Base-by-base conservation (phyloP, 306 rosid species). In the Casuarina equisetifolia region DNA sequence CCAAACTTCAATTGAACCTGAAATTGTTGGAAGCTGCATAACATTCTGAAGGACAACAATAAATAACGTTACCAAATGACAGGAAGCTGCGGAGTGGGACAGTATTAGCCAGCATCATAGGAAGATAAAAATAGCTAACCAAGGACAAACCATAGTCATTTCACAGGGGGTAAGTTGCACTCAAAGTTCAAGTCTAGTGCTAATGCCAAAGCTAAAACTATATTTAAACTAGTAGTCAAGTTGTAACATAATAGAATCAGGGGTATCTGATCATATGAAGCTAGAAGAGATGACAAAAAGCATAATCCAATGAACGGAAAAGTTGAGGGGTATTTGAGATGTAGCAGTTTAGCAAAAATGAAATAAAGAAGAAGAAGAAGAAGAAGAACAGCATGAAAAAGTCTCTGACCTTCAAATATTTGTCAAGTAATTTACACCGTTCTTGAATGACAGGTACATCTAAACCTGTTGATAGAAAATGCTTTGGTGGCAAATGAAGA, bases 1-100 rank as follows among this genome's bases (percentile, higher is more conserved):
- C 98, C 99, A 96, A 70, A 92, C 96, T 90, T 96, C 99, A 86
- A 96, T 91, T 81, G 98, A 96, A 83, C 93, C 99, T 61, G 98
- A 96, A 84, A 96, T 84, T 81, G 85, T 88, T 72, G 98, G 99
- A 76, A 96, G 92, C 86, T 86, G 96, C 96, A 92, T 90, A 72
- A 96, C 93, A 82, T 86, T 85, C 99, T 96, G 97, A 82, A 72
- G 72, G 71, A 59, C 49, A 79, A 70, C 20, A 84, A 81, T 38
- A 70, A 63, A 85, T 4, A 57, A 13, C 32, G 62, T 74, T 85
- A 80, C 49, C 43, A 61, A 74, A 74, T 57, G 63, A 85, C 53
- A 66, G 75, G 78, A 73, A 79, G 44, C 82, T 62, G 10, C 48
- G 10, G 9, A 53, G 19, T 55, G 50, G 15, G 63, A 35, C 17